Evolutionary conservation across 1,139 yeast species (phyloP).

Genomic region (Kurtzmaniella quercitrusa): DNA sequence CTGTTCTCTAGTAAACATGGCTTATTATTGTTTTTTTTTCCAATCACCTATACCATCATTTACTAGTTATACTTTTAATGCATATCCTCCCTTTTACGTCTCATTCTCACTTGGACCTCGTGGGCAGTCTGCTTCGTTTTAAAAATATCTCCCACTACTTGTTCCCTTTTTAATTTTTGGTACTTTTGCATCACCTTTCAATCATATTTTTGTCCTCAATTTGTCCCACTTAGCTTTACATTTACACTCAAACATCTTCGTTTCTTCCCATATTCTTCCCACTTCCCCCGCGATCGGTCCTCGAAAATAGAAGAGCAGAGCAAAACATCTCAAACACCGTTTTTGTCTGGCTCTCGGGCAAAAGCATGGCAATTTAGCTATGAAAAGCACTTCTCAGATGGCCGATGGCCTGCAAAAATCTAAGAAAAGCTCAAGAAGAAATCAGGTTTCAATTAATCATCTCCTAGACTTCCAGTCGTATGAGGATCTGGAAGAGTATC

Average conservation of each 20-base stretch:
- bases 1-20: too few species aligned
- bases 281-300: background rate
- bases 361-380: background rate
- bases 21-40: too few species aligned
- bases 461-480: constrained; percentile 58
- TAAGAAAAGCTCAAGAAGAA: constrained; percentile 35
- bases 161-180: too few species aligned
- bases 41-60: too few species aligned
- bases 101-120: too few species aligned
- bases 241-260: background rate
- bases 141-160: background rate
- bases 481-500: constrained; percentile 46
- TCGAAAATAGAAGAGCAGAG: background rate
- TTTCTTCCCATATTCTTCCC: background rate
- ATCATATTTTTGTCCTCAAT: too few species aligned
- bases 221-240: background rate
- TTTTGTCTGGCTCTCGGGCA: background rate
- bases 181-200: too few species aligned
- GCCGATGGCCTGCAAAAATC: background rate
- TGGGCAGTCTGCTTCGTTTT: too few species aligned
- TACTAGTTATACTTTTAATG: too few species aligned
- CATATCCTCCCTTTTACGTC: too few species aligned
- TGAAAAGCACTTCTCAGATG: background rate
- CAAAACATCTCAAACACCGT: background rate
- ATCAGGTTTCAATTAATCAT: constrained; percentile 61